Evolutionary conservation across 169 alveolate genomes (phyloP), one percentile per base, ranked within the genome.

Genomic region (Haemoproteus tartakovskyi): DNA sequence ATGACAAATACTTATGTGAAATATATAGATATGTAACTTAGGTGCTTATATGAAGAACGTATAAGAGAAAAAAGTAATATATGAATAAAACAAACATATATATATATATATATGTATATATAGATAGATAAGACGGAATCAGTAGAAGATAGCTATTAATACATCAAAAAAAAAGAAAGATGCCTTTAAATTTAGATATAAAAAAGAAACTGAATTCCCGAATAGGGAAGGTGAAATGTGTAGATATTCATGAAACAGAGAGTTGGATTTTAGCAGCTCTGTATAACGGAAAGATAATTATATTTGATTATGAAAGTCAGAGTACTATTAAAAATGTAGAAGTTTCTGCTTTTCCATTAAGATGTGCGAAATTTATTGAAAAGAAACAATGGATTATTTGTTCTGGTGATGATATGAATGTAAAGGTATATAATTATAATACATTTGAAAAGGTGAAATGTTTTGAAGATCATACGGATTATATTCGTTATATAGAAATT

Each of bases 401-500:
- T 24, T 98, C 96, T 2, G 94, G 98, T 5, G 99, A 98, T 84
- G 99, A 95, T 74, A 88, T 87, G 87, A 67, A 89, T 63, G 87
- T 98, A 11, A 88, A 98, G 47, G 98, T 95, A 6, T 98, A 92
- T 89, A 96, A 97, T 89, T 95, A 96, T 86, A 95, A 97, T 87
- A 95, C 99, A 11, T 90, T 95, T 89, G 99, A 98, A 84, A 96
- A 95, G 78, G 89, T 97, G 6, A 93, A 94, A 59, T 87, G 79
- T 24, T 90, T 94, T 48, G 98, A 95, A 78, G 99, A 97, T 3
- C 99, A 98, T 88, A 90, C 91, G 14, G 99, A 98, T 87, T 98
- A 95, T 88, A 95, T 98, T 60, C 92, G 99, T 57, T 90, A 92
- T 79, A 80, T 97, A 45, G 96, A 95, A n/a, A 96, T 96, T 26